phyloP scores from a whole-genome alignment of 768 basidiomycete species.

The Kwoniella sp. region DNA sequence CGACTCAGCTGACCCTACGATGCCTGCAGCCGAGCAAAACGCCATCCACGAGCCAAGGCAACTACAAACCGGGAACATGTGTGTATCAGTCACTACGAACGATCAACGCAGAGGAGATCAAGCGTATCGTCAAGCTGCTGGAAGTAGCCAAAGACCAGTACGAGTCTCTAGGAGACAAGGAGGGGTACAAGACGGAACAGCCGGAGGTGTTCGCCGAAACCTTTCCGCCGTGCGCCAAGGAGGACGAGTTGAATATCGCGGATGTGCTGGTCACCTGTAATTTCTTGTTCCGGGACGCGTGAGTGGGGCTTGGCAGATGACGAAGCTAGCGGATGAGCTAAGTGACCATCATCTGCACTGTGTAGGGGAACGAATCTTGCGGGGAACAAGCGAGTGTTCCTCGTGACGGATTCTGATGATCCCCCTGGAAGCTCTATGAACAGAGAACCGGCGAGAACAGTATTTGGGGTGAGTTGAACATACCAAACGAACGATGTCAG shows the following conservation, averaged over 20 bases:
- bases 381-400: constrained; percentile 84
- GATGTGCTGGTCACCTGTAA: constrained; percentile 89
- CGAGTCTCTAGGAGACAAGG: constrained; percentile 55
- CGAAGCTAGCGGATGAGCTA: background rate
- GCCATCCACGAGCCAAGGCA: constrained; percentile 22
- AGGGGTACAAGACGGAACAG: constrained; percentile 20
- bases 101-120: constrained; percentile 75
- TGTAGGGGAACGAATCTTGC: constrained; percentile 60
- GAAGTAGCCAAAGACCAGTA: constrained; percentile 60
- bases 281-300: constrained; percentile 85
- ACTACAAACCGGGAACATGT: constrained; percentile 51
- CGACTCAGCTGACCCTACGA: background rate
- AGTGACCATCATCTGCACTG: background rate
- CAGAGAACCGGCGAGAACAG: constrained; percentile 37
- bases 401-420: constrained; percentile 85
- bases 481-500: background rate
- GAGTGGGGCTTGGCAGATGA: too few species aligned
- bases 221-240: constrained; percentile 63
- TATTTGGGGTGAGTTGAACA: constrained; percentile 32
- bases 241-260: constrained; percentile 66
- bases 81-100: constrained; percentile 72
- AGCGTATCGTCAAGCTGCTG: constrained; percentile 69
- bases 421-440: constrained; percentile 52
- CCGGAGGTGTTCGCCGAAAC: constrained; percentile 57
- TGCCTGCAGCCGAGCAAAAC: constrained; percentile 61